Percentiles rank a stretch among this genome's conserved stretches.
Conservation (phyloP, 2,329 filamentous ascomycete species). For the Colletotrichum chlorophyti region DNA sequence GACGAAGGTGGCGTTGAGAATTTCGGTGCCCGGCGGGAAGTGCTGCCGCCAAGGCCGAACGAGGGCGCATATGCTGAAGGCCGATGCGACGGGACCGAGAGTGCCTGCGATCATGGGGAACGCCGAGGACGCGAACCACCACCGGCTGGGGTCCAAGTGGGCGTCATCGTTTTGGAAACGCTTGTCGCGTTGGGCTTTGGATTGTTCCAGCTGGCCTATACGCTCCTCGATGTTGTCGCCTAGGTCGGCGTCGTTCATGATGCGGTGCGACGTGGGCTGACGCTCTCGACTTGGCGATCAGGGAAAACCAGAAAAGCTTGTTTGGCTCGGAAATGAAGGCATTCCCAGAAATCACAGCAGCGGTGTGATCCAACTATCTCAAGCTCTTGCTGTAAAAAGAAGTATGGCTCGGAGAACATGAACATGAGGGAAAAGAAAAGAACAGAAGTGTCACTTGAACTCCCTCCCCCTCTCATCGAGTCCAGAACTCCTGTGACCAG, state of each 20-base stretch:
- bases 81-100: slow-evolving; percentile 84
- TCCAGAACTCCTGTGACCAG: background rate
- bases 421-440: too few relatives aligned
- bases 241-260: slow-evolving; percentile 51
- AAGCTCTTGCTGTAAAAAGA: background rate
- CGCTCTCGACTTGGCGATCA: background rate
- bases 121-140: slow-evolving; percentile 69
- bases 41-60: slow-evolving; percentile 78
- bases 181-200: slow-evolving; percentile 32
- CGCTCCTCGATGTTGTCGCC: slow-evolving; percentile 44
- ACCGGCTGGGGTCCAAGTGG: slow-evolving; percentile 59
- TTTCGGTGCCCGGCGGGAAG: slow-evolving; percentile 51
- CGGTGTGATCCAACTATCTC: background rate
- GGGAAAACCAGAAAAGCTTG: background rate
- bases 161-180: slow-evolving; percentile 46
- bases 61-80: slow-evolving; percentile 87
- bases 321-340: slow-evolving; percentile 11
- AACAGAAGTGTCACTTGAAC: too few relatives aligned
- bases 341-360: slow-evolving; percentile 3
- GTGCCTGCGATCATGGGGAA: slow-evolving; percentile 85
- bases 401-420: too few relatives aligned
- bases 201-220: slow-evolving; percentile 36
- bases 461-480: too few relatives aligned
- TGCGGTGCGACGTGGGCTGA: slow-evolving; percentile 3
- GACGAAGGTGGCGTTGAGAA: slow-evolving; percentile 59